Base-by-base conservation (phyloP, 805 yeast species). In the Scheffersomyces lignosus region DNA sequence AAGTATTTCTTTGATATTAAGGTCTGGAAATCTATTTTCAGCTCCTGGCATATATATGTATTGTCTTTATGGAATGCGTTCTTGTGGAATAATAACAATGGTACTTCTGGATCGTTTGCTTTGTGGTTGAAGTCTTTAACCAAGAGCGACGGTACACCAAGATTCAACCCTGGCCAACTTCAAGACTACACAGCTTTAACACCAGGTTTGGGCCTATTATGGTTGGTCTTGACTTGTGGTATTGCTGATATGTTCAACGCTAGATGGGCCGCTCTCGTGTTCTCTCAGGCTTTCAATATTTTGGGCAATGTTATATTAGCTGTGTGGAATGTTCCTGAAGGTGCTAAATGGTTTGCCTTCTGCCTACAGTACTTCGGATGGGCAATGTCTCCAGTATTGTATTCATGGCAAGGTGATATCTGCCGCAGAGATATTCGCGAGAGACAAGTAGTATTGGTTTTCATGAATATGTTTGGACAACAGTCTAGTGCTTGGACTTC, bases 321-420 rank as follows among this genome's bases (percentile, higher is more conserved):
- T 4, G 71, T 71, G 30, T 80, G 86, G 86, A 57, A 78, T 44
- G 76, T 80, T 20, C 68, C 80, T 0, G 64, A 65, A 29, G 40
- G 64, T n/a, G 78, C 84, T 12, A 78, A 80, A 56, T 79, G 85
- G 84, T 78, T 71, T 62, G 86, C 80, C 0, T 80, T 75, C 54
- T 65, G 78, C 48, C 65, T 75, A 33, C 78, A 76, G 15, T 80
- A 79, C 50, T 77, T 77, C 55, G 75, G 80, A 9, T 80, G 82
- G 72, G 75, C 84, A 13, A 76, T 76, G 54, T 78, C 83, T 2
- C 81, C 85, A 0, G 80, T 80, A 31, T 58, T 78, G 33, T 76
- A 78, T 65, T 71, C 81, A 1, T 71, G 75, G 66, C 75, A 75
- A 38, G 73, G 73, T 48, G 85, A 79, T 56, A 71, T 79, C 35